phyloP scores from a whole-genome alignment of 2,329 filamentous ascomycete genomes.

The Dryadomyces sulphureus region DNA sequence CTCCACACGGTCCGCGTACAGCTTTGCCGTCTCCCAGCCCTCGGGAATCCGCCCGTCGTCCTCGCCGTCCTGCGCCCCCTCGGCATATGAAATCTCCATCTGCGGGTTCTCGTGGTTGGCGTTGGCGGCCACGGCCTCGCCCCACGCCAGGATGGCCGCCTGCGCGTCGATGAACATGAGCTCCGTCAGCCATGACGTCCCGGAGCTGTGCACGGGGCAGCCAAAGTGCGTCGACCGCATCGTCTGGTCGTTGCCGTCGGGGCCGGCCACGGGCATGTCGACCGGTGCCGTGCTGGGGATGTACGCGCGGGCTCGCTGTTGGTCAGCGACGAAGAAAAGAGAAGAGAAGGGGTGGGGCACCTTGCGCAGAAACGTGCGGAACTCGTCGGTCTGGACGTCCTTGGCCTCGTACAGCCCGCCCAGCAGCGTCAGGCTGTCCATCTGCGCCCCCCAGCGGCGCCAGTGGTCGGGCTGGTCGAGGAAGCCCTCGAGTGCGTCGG shows the following conservation, averaged over 20 bases:
- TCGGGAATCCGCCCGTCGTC: slow-evolving; percentile 2
- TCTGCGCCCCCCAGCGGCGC: slow-evolving; percentile 23
- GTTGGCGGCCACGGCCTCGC: slow-evolving; percentile 13
- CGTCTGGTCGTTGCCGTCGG: slow-evolving; percentile 29
- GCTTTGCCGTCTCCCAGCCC: background rate
- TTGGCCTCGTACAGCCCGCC: slow-evolving; percentile 28
- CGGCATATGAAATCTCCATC: slow-evolving; percentile 10
- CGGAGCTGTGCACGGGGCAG: slow-evolving; percentile 56
- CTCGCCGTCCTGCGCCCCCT: slow-evolving; percentile 2
- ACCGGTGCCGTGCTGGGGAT: slow-evolving; percentile 34
- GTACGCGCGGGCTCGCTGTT: slow-evolving; percentile 47
- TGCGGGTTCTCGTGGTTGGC: slow-evolving; percentile 14
- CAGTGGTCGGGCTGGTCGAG: slow-evolving; percentile 41
- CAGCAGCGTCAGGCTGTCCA: slow-evolving; percentile 48
- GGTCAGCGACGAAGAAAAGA: background rate
- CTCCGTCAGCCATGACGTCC: slow-evolving; percentile 44
- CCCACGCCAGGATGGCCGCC: slow-evolving; percentile 15
- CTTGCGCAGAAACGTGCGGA: slow-evolving; percentile 35
- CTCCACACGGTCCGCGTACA: background rate
- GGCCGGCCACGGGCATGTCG: slow-evolving; percentile 37
- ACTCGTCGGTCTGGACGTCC: slow-evolving; percentile 25
- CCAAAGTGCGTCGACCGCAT: slow-evolving; percentile 31
- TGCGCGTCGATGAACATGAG: slow-evolving; percentile 38
- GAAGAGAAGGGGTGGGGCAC: too few relatives aligned
- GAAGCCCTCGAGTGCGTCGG: slow-evolving; percentile 40